A percentile compares a stretch with the other conserved stretches of the same genome.
Evolutionary conservation across 495 filamentous ascomycete species (phyloP).

Genomic region (Talaromyces ruber): DNA sequence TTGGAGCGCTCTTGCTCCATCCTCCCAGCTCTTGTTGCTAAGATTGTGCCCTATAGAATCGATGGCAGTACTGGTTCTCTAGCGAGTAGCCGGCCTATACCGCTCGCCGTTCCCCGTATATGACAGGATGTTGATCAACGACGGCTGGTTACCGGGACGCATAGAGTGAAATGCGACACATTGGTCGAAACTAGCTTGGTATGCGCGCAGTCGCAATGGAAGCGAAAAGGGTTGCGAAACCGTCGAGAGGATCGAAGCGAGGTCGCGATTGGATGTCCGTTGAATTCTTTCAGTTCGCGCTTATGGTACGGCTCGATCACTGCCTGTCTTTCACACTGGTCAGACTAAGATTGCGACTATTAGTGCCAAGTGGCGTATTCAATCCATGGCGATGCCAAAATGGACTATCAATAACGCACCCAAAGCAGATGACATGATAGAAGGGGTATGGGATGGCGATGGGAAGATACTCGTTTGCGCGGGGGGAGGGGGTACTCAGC

Average conservation of each 20-base stretch:
- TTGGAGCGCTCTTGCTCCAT: conserved; percentile 40
- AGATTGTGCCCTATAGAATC: background rate
- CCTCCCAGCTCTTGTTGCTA: conserved; percentile 11
- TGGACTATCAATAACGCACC: background rate
- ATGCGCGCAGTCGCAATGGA: background rate
- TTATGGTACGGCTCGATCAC: background rate
- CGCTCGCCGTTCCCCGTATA: background rate
- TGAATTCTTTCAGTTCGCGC: background rate
- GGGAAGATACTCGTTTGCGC: conserved; percentile 2
- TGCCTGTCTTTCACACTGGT: background rate
- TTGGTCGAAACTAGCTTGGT: conserved; percentile 10
- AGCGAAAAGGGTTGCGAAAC: background rate
- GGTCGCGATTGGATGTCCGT: background rate
- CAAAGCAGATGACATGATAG: background rate
- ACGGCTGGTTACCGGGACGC: conserved; percentile 32
- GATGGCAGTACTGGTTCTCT: background rate
- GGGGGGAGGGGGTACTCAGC: background rate
- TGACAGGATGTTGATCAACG: conserved; percentile 6
- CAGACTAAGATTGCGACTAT: background rate
- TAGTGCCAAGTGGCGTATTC: background rate
- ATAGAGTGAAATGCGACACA: conserved; percentile 26
- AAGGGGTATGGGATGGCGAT: background rate
- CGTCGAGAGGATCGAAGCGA: background rate
- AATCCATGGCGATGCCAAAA: background rate
- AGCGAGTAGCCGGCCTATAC: background rate